Conservation (phyloP, 108 stramenopile species). For the Stephanodiscus triporus region DNA sequence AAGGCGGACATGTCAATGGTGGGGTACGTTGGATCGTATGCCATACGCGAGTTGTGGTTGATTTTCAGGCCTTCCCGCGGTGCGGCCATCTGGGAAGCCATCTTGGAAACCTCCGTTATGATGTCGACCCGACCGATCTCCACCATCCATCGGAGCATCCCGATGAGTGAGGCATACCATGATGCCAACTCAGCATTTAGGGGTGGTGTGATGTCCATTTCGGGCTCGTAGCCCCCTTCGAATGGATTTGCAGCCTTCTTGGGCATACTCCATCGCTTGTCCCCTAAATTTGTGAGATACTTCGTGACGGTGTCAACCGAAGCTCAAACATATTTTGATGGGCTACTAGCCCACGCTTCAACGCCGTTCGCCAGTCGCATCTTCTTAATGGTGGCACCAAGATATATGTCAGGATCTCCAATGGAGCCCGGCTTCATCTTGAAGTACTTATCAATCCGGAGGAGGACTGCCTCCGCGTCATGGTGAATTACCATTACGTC, state of each 20-base stretch:
- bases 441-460: conserved; percentile 2
- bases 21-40: background rate
- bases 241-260: conserved; percentile 14
- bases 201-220: conserved; percentile 21
- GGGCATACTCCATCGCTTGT: background rate
- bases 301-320: conserved; percentile 11
- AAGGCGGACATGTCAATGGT: background rate
- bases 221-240: conserved; percentile 19
- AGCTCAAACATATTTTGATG: conserved; percentile 9
- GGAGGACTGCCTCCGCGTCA: background rate
- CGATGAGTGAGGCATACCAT: conserved; percentile 35
- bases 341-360: conserved; percentile 3
- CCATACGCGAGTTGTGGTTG: conserved; percentile 5
- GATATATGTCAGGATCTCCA: background rate
- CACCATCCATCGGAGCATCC: conserved; percentile 50
- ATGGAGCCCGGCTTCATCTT: background rate
- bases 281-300: background rate
- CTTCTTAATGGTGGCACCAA: conserved; percentile 5
- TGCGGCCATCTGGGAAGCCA: no score
- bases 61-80: background rate
- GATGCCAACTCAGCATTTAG: background rate
- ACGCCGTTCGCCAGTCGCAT: background rate
- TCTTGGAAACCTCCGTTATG: conserved; percentile 31
- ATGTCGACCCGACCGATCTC: conserved; percentile 55
- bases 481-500: conserved; percentile 13